Conservation (phyloP, 345 rosid genomes). For the Toxicodendron radicans region DNA sequence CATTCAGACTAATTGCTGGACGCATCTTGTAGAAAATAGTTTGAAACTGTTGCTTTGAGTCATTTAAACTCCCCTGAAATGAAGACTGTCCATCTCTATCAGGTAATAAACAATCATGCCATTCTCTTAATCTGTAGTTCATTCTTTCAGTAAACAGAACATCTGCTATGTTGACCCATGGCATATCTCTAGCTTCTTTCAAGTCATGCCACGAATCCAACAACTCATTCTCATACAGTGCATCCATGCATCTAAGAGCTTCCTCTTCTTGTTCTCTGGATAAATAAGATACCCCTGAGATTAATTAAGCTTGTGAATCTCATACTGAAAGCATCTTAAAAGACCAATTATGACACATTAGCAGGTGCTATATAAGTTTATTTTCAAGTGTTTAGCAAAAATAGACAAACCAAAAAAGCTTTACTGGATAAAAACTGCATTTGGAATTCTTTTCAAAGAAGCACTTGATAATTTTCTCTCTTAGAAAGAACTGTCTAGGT, state of each 20-base stretch:
- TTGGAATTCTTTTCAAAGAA: too few species aligned
- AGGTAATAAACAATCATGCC: constrained; percentile 58
- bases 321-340: constrained; percentile 12
- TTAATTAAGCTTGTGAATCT: constrained; percentile 43
- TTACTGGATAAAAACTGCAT: too few species aligned
- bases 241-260: constrained; percentile 42
- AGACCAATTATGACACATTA: too few species aligned
- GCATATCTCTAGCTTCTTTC: constrained; percentile 36
- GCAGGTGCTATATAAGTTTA: too few species aligned
- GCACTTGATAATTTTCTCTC: too few species aligned
- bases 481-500: too few species aligned
- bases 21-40: constrained; percentile 69
- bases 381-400: too few species aligned
- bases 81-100: constrained; percentile 30
- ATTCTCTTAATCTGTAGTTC: constrained; percentile 59
- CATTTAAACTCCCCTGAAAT: constrained; percentile 24
- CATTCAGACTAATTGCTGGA: constrained; percentile 67
- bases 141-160: constrained; percentile 81
- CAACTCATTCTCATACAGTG: constrained; percentile 27
- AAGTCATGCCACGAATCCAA: constrained; percentile 19
- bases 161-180: constrained; percentile 51
- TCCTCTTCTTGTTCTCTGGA: constrained; percentile 80
- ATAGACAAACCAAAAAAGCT: too few species aligned
- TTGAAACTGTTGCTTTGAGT: constrained; percentile 39
- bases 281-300: constrained; percentile 90